Evolutionary conservation across 1,284 basidiomycete species (phyloP).

Genomic region (Trametes pubescens): DNA sequence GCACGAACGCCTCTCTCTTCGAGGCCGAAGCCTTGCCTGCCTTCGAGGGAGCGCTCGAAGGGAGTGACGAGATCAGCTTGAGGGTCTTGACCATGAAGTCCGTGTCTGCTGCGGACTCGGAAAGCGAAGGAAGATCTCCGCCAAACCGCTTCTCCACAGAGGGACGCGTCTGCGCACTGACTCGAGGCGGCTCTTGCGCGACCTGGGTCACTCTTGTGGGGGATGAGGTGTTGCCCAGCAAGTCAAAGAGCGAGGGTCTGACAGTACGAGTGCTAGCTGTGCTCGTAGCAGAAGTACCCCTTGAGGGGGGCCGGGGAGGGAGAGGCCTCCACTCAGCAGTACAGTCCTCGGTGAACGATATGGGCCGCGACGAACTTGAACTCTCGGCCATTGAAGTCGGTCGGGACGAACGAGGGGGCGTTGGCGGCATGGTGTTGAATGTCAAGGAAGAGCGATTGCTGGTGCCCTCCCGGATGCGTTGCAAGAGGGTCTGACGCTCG

Average conservation of each 20-base stretch:
- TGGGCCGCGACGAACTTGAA: conserved; percentile 25
- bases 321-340: conserved; percentile 19
- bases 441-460: conserved; percentile 24
- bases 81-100: background rate
- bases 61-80: background rate
- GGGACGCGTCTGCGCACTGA: background rate
- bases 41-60: background rate
- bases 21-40: background rate
- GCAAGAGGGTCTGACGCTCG: conserved; percentile 36
- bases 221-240: conserved; percentile 23
- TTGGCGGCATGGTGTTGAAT: conserved; percentile 23
- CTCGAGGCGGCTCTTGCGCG: background rate
- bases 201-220: background rate
- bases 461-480: conserved; percentile 39
- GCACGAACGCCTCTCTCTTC: background rate
- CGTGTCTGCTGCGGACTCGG: background rate
- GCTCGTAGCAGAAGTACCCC: conserved; percentile 20
- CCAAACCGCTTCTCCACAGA: background rate
- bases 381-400: conserved; percentile 33
- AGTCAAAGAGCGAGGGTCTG: conserved; percentile 33
- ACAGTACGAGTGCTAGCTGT: conserved; percentile 23
- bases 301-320: conserved; percentile 22
- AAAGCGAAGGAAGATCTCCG: background rate
- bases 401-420: conserved; percentile 30
- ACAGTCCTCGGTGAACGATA: conserved; percentile 18